Percentiles rank a stretch among this genome's conserved stretches.
These are phyloP conservation scores for Termitomyces titanicus DNA, from an alignment of 768 basidiomycete species.

Conservation along the genomic window DNA sequence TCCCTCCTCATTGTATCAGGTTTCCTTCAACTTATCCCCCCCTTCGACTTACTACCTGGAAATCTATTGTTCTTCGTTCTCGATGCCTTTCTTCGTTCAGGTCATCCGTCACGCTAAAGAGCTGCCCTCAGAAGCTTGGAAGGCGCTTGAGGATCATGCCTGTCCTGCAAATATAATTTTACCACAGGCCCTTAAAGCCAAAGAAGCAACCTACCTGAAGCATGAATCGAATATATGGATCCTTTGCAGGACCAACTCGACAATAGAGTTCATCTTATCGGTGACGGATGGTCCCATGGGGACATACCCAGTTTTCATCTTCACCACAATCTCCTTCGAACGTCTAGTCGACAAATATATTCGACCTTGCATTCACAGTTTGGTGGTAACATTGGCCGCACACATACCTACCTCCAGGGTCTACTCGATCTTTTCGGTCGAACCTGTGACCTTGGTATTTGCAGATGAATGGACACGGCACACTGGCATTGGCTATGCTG, in stretches of 20 bases:
- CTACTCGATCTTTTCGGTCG: constrained; percentile 64
- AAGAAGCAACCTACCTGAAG: constrained; percentile 5
- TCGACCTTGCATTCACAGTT: constrained; percentile 33
- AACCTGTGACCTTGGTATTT: constrained; percentile 43
- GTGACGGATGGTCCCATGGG: constrained; percentile 55
- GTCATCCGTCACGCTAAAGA: constrained; percentile 27
- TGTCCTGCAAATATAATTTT: constrained; percentile 39
- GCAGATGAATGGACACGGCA: constrained; percentile 41
- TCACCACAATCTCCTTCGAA: constrained; percentile 38
- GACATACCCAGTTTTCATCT: constrained; percentile 68
- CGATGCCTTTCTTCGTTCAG: constrained; percentile 9
- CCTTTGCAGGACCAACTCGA: constrained; percentile 15
- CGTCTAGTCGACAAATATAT: constrained; percentile 34
- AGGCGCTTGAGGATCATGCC: constrained; percentile 31
- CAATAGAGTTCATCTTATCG: constrained; percentile 54
- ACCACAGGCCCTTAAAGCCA: constrained; percentile 31
- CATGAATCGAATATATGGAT: constrained; percentile 33
- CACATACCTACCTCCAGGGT: constrained; percentile 38
- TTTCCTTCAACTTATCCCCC: neutral
- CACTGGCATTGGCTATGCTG: constrained; percentile 36
- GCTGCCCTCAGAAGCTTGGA: constrained; percentile 35
- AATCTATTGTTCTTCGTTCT: neutral
- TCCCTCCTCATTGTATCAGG: neutral
- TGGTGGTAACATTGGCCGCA: constrained; percentile 31
- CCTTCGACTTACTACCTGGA: too few species aligned